Base-by-base conservation (phyloP, 148 eudicot genomes). In the Vaccinium macrocarpon region DNA sequence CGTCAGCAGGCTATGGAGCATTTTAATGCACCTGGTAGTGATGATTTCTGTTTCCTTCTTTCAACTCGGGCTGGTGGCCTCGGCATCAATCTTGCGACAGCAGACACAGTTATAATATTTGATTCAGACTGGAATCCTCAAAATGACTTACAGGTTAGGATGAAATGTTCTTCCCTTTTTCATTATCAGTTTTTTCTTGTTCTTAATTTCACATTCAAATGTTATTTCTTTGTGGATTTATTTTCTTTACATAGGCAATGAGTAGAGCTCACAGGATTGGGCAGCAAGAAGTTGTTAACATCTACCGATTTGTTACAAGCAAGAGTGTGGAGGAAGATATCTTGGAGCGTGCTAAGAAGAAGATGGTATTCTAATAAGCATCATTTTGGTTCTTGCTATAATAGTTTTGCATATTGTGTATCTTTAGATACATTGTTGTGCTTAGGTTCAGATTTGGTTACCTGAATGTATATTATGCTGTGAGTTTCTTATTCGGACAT, bases 121-220 rank as follows among this genome's bases (percentile, higher is more conserved):
- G 99, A 97, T 89, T 97, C 99, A 25, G 99, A 97, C 84, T 97
- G 99, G 99, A 97, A 97, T 89, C 99, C 99, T 64, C 99, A 97
- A 84, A 97, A 97, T 87, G 99, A 97, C 86, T 85, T 97, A 74
- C 99, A 97, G 99, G 99, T 97, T 78, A 16, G 72, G 4, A 50
- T 78, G 18, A 55, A 51, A 86, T 56, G 49, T 64, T 19, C 57
- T 46, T 38, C 25, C 32, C 35, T 14, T 76, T 29, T 81, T 76
- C 21, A 72, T 14, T 3, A 9, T 29, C 14, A 71, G 52, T 80
- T 53, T 68, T 14, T 10, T 79, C 11, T 48, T 57, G 53, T 25
- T 21, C 78, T 32, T n/a, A 38, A 78, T 68, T 76, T 52, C 68
- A 11, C 23, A 46, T 75, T 81, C 18, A 78, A 59, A 23, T 80